Base-by-base conservation (phyloP, 2,329 filamentous ascomycete genomes). In the Fusarium humuli region DNA sequence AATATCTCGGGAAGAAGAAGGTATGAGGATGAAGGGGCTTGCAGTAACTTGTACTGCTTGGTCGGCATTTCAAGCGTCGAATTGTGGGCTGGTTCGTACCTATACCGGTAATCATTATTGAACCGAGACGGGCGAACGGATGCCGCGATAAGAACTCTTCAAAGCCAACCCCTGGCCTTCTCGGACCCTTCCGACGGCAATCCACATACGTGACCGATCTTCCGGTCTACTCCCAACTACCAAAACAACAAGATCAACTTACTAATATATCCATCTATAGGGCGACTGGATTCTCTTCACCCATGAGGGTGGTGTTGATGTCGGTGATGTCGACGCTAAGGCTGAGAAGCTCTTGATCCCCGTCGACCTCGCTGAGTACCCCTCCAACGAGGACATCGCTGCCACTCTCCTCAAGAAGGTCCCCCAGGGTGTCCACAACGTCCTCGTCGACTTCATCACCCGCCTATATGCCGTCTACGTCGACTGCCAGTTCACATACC, bases 221-320 rank as follows among this genome's bases (percentile, higher is more conserved):
- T 47, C 44, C 46, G 63, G 46, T 55, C 45, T 50, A 64, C 54
- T 32, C 32, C 32, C 25, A 55, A 56, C 41, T 59, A 56, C 49
- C 45, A n/a, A 56, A 59, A 44, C 37, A 37, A n/a, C 40, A 14
- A 42, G 40, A n/a, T 16, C 34, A 32, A 29, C 53, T 61, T 57
- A 61, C 77, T 78, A 67, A 79, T 59, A 20, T 34, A 14, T 46
- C 58, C 41, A 50, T 59, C 72, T 66, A 73, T 81, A 98, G 96
- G 96, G 96, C 80, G 96, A 99, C 84, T 98, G 94, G 94, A 98
- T 99, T 81, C 93, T 99, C 79, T 99, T 99, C 88, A 98, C 95
- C 78, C 94, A 99, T 85, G 96, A 99, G 85, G 96, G 96, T 87
- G 96, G 96, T 92, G 94, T 99, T 75, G 96, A 99, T 84, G 96